A percentile compares a stretch with the other conserved stretches of the same genome.
phyloP scores from a whole-genome alignment of 495 filamentous ascomycete species.

The Penicillium waksmanii region DNA sequence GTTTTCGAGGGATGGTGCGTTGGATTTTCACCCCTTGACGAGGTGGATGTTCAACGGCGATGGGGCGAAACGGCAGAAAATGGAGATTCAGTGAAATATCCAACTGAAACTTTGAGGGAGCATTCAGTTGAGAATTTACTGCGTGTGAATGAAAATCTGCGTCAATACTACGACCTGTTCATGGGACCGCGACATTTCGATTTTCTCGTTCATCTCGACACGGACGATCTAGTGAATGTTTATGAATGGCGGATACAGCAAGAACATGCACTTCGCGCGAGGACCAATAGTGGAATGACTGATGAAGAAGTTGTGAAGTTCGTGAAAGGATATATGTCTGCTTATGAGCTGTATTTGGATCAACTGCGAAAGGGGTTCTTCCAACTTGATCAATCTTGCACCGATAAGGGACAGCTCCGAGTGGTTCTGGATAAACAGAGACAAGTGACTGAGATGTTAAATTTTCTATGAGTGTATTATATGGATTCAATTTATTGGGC shows the following conservation, averaged over 20 bases:
- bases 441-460: conserved; percentile 5
- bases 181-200: conserved; percentile 23
- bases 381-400: neutral
- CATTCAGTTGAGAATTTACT: conserved; percentile 21
- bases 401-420: conserved; percentile 14
- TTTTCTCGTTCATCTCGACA: conserved; percentile 23
- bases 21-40: conserved; percentile 19
- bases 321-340: conserved; percentile 24
- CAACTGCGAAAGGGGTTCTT: conserved; percentile 16
- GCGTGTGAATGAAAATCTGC: conserved; percentile 12
- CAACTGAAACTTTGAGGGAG: conserved; percentile 16
- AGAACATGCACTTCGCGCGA: conserved; percentile 18
- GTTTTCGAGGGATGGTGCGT: conserved; percentile 28
- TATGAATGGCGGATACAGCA: conserved; percentile 24
- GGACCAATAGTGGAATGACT: conserved; percentile 13
- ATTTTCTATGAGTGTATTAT: neutral
- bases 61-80: conserved; percentile 7
- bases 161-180: conserved; percentile 20
- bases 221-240: conserved; percentile 21
- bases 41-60: conserved; percentile 1
- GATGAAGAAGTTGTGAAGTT: conserved; percentile 21
- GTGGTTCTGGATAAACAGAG: conserved; percentile 17
- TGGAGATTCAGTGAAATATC: neutral
- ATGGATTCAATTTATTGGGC: neutral
- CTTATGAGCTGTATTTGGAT: conserved; percentile 25